These are phyloP conservation scores for Zalaria obscura DNA, from an alignment of 2,329 filamentous ascomycete species.

Conservation along the genomic window DNA sequence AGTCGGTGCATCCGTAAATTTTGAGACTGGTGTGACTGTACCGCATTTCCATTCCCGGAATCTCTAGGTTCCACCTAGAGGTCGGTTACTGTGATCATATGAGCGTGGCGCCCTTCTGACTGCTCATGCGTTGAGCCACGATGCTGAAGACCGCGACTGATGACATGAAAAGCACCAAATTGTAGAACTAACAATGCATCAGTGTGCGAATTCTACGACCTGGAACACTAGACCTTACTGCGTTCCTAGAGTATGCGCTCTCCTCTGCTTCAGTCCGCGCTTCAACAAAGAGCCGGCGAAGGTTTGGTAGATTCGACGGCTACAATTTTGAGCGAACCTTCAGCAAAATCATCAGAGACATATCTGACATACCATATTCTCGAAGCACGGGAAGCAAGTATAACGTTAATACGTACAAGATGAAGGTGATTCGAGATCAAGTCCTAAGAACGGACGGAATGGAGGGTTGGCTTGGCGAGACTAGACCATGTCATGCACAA, in stretches of 20 bases:
- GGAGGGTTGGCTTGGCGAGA: no score
- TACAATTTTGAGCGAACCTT: constrained; percentile 10
- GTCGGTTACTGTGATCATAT: neutral
- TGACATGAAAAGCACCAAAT: constrained; percentile 89
- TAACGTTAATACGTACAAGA: no score
- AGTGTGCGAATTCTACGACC: no score
- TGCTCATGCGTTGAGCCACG: constrained; percentile 70
- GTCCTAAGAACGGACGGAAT: no score
- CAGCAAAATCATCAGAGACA: no score
- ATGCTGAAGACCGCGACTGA: constrained; percentile 91
- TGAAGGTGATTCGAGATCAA: no score
- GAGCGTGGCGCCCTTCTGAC: constrained; percentile 7
- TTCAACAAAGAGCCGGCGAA: constrained; percentile 93
- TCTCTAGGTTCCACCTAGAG: no score
- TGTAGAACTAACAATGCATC: constrained; percentile 63
- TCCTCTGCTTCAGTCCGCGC: constrained; percentile 87
- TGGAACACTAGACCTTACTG: constrained; percentile 42
- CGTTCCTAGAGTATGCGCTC: constrained; percentile 82
- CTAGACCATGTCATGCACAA: neutral
- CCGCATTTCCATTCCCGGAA: no score
- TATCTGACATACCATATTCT: no score
- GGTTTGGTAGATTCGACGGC: constrained; percentile 74
- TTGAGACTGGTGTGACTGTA: no score
- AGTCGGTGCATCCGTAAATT: no score
- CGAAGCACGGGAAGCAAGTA: no score